phyloP scores from a whole-genome alignment of 441 rosid genomes.

The Manihot esculenta region DNA sequence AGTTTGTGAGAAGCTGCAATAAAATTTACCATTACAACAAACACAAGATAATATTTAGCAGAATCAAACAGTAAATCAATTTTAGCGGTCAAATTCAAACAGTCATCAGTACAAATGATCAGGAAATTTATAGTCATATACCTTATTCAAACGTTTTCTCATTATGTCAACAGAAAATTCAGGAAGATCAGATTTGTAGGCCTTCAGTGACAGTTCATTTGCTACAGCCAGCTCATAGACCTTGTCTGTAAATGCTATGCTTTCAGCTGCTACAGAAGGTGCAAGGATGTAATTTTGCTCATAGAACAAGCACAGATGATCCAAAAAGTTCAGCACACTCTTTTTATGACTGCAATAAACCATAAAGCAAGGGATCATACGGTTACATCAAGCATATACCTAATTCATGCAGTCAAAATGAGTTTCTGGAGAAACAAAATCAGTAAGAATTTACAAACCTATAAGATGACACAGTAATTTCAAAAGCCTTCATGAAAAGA shows the following conservation, averaged over 20 bases:
- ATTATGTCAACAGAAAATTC: slow-evolving; percentile 49
- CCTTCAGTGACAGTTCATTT: slow-evolving; percentile 62
- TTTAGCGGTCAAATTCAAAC: slow-evolving; percentile 7
- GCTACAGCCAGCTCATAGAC: slow-evolving; percentile 76
- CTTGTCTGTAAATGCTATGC: slow-evolving; percentile 51
- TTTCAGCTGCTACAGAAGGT: slow-evolving; percentile 52
- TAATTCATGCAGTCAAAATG: slow-evolving; percentile 1
- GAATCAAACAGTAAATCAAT: background rate
- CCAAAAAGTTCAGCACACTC: slow-evolving; percentile 72
- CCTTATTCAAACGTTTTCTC: slow-evolving; percentile 62
- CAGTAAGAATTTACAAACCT: slow-evolving; percentile 48
- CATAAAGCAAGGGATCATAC: slow-evolving; percentile 28
- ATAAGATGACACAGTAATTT: slow-evolving; percentile 62
- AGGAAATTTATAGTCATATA: slow-evolving; percentile 26
- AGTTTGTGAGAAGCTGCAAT: background rate
- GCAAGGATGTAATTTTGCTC: slow-evolving; percentile 56
- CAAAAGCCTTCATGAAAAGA: slow-evolving; percentile 67
- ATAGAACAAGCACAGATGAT: slow-evolving; percentile 68
- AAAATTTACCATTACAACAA: background rate
- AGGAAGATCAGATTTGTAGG: slow-evolving; percentile 48
- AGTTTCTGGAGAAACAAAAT: background rate
- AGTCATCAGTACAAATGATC: slow-evolving; percentile 3
- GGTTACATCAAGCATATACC: slow-evolving; percentile 10
- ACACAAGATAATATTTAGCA: slow-evolving; percentile 13
- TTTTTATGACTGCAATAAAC: slow-evolving; percentile 67